Conservation (phyloP, 768 basidiomycete species). For the Boletus sp. region DNA sequence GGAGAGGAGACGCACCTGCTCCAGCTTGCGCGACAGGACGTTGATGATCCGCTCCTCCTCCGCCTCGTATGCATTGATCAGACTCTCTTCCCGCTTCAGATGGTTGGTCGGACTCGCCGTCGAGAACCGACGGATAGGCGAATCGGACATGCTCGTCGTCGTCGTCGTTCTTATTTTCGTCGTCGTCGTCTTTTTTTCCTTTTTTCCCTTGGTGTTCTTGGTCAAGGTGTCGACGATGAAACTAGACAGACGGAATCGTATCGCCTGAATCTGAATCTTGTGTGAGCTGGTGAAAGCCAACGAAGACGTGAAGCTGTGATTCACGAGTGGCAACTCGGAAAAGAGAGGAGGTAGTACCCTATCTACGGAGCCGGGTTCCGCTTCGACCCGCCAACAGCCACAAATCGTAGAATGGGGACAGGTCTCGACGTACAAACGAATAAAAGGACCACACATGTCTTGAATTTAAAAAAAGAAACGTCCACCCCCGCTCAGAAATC, state of each 20-base stretch:
- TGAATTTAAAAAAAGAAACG: no score
- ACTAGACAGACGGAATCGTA: no score
- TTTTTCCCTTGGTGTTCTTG: no score
- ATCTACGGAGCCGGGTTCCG: constrained; percentile 13
- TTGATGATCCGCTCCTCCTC: constrained; percentile 90
- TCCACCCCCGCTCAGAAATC: constrained; percentile 67
- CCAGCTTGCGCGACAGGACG: constrained; percentile 76
- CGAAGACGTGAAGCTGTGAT: not conserved
- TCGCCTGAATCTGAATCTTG: no score
- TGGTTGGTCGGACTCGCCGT: constrained; percentile 50
- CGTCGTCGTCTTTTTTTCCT: no score
- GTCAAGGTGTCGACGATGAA: no score
- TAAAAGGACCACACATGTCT: not conserved
- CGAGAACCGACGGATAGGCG: constrained; percentile 60
- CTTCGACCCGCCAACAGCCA: not conserved
- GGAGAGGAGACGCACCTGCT: constrained; percentile 51
- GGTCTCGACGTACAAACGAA: no score
- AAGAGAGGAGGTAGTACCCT: constrained; percentile 3
- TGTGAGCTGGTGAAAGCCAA: not conserved
- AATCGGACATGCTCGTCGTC: constrained; percentile 27
- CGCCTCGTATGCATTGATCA: constrained; percentile 88
- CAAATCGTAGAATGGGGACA: not conserved
- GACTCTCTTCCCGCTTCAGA: constrained; percentile 57
- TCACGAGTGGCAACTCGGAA: not conserved
- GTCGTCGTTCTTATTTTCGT: no score